Evolutionary conservation across 2,329 filamentous ascomycete species (phyloP).

Genomic region (Beauveria scarabaeidicola): DNA sequence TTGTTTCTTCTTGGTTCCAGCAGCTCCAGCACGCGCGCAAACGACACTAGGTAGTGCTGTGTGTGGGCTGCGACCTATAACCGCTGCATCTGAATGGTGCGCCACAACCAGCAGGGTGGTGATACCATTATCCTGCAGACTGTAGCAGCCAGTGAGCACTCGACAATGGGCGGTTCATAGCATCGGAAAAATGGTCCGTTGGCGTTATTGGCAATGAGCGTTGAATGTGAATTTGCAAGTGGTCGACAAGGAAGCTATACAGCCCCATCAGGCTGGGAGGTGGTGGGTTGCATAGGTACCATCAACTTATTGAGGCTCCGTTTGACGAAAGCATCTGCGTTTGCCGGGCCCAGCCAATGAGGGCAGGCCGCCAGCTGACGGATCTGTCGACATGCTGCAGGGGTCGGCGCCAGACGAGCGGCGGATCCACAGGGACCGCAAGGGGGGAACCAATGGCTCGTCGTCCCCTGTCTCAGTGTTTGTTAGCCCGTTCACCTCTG

Average conservation of each 20-base stretch:
- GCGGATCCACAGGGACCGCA: not conserved
- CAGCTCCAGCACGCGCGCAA: not conserved
- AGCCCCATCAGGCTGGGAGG: not conserved
- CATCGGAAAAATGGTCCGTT: not conserved
- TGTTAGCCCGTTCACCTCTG: not conserved
- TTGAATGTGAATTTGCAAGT: not conserved
- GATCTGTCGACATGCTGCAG: constrained; percentile 6
- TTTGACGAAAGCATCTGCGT: not conserved
- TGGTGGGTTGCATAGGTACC: constrained; percentile 3
- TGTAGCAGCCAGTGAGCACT: not conserved
- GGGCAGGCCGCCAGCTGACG: not conserved
- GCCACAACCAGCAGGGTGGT: not conserved
- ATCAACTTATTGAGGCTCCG: not conserved
- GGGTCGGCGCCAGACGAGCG: not conserved
- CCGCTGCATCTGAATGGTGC: not conserved
- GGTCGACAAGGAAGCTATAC: not conserved
- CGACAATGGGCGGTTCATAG: not conserved
- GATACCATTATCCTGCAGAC: not conserved
- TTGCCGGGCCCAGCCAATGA: not conserved
- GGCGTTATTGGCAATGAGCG: not conserved
- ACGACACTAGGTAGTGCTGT: not conserved
- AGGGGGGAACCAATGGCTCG: not conserved
- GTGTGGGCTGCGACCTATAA: not conserved
- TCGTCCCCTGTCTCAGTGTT: not conserved
- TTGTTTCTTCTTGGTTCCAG: not conserved